These are phyloP conservation scores for Fraxinus floribunda DNA, from an alignment of 305 asterid species.

Conservation along the genomic window DNA sequence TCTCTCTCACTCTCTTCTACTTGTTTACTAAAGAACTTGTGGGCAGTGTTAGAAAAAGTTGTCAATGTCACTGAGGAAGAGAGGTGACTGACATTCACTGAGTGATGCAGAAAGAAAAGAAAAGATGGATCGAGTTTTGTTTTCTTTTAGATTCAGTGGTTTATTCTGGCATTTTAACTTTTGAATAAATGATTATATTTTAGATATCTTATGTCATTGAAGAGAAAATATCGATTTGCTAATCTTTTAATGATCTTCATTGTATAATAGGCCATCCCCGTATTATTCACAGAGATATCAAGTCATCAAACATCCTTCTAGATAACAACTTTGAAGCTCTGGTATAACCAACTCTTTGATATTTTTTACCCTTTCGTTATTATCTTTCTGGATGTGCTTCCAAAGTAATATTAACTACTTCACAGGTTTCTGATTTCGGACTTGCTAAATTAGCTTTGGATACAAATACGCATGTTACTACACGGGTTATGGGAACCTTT, in stretches of 20 bases:
- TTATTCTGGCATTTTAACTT: not conserved
- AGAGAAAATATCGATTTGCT: constrained; percentile 13
- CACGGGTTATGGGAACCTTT: constrained; percentile 92
- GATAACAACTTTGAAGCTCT: constrained; percentile 84
- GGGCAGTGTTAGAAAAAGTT: not conserved
- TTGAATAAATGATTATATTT: not conserved
- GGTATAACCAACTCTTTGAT: constrained; percentile 39
- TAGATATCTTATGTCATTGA: constrained; percentile 3
- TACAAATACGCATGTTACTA: constrained; percentile 69
- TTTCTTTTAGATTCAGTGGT: not conserved
- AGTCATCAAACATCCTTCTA: constrained; percentile 89
- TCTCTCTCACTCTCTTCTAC: not conserved
- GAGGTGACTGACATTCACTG: not conserved
- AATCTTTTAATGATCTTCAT: constrained; percentile 13
- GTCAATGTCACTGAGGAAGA: not conserved
- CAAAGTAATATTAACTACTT: constrained; percentile 6
- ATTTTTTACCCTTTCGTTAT: not conserved
- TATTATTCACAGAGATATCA: constrained; percentile 92
- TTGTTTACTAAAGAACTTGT: not conserved
- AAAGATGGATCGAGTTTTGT: not conserved
- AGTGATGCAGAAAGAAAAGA: not conserved
- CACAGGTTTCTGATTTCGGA: constrained; percentile 92
- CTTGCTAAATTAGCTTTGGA: constrained; percentile 84
- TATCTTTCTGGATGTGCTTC: constrained; percentile 8
- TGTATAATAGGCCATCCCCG: constrained; percentile 74